Conservation (phyloP, 2,329 filamentous ascomycete species). For the Penicillium brasilianum region DNA sequence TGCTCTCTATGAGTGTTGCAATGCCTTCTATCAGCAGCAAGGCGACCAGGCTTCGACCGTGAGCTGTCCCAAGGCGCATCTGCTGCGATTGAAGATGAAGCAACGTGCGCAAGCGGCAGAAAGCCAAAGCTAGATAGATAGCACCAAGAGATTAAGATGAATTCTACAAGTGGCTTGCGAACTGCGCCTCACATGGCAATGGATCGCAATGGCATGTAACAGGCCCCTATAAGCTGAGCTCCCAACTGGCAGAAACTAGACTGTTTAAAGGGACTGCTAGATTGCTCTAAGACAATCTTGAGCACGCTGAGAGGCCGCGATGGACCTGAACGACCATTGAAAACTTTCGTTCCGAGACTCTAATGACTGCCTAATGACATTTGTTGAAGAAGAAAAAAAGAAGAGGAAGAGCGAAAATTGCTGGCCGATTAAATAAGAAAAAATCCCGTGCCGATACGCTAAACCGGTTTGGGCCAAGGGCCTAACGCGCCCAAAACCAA, state of each 20-base stretch:
- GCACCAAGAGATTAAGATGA: not conserved
- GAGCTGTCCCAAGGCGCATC: slow-evolving; percentile 82
- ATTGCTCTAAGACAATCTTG: slow-evolving; percentile 90
- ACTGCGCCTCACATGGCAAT: slow-evolving; percentile 5
- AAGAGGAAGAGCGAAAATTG: slow-evolving; percentile 46
- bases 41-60: slow-evolving; percentile 77
- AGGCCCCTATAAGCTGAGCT: slow-evolving; percentile 57
- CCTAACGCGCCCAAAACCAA: slow-evolving; percentile 41
- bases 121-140: slow-evolving; percentile 29
- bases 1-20: slow-evolving; percentile 91
- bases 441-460: slow-evolving; percentile 39
- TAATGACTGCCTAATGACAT: slow-evolving; percentile 87
- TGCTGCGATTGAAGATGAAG: slow-evolving; percentile 84
- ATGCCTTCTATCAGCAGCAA: slow-evolving; percentile 79
- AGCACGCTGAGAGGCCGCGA: slow-evolving; percentile 88
- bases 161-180: not conserved
- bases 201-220: slow-evolving; percentile 44
- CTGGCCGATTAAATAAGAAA: slow-evolving; percentile 27
- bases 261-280: slow-evolving; percentile 74
- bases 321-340: slow-evolving; percentile 93
- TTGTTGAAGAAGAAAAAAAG: slow-evolving; percentile 57
- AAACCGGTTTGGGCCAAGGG: slow-evolving; percentile 33
- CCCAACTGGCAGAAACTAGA: slow-evolving; percentile 63
- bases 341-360: slow-evolving; percentile 94
- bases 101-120: slow-evolving; percentile 62